Evolutionary conservation across 192 early-diverging fungal genomes (phyloP).

Genomic region (Umbelopsis sp.): DNA sequence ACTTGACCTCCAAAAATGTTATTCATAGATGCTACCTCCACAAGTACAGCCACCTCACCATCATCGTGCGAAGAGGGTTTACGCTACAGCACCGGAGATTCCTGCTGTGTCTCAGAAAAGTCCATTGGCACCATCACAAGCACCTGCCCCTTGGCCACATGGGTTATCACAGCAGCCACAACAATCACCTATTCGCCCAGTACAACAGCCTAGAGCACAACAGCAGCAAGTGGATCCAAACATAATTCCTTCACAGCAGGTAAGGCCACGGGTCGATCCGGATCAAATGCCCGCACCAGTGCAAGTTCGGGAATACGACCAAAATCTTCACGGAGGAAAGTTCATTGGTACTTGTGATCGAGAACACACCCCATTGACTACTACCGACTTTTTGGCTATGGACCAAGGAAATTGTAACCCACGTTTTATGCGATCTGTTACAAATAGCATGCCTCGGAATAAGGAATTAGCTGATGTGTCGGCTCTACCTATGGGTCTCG

Average conservation of each 20-base stretch:
- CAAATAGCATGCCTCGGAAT: slow-evolving; percentile 84
- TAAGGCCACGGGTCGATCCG: slow-evolving; percentile 83
- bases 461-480: slow-evolving; percentile 81
- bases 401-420: slow-evolving; percentile 96
- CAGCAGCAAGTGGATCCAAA: slow-evolving; percentile 36
- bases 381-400: slow-evolving; percentile 79
- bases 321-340: slow-evolving; percentile 63
- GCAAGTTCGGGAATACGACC: slow-evolving; percentile 83
- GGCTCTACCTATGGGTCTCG: slow-evolving; percentile 81
- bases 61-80: slow-evolving; percentile 24
- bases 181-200: slow-evolving; percentile 35
- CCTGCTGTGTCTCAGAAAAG: not conserved
- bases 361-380: slow-evolving; percentile 76
- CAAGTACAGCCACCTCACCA: not conserved
- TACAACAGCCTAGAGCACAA: slow-evolving; percentile 28
- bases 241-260: slow-evolving; percentile 35
- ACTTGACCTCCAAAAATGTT: not conserved
- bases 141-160: slow-evolving; percentile 41
- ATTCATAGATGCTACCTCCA: not conserved
- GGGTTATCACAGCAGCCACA: slow-evolving; percentile 33
- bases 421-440: slow-evolving; percentile 87
- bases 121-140: slow-evolving; percentile 9
- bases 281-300: slow-evolving; percentile 93
- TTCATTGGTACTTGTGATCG: slow-evolving; percentile 76
- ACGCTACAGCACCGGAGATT: slow-evolving; percentile 32